These are phyloP conservation scores for Tothia fuscella DNA, from an alignment of 2,329 filamentous ascomycete species.

Conservation along the genomic window DNA sequence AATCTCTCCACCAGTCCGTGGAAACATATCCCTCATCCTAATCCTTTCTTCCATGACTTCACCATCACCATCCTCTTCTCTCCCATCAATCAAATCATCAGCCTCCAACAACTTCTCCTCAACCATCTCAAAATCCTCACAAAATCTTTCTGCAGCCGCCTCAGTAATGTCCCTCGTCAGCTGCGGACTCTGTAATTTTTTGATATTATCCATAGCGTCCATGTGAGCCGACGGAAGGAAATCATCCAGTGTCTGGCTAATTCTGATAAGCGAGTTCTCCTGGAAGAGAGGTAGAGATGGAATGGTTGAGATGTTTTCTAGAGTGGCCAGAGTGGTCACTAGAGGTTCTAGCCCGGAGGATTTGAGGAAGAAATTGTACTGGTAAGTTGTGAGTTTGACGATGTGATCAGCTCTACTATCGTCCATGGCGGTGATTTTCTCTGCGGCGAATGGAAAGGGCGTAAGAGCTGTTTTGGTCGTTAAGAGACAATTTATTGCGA, in stretches of 20 bases:
- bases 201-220: conserved; percentile 76
- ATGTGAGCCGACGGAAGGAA: conserved; percentile 89
- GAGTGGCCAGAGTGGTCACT: conserved; percentile 41
- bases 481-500: conserved; percentile 60
- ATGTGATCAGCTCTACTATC: conserved; percentile 43
- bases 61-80: conserved; percentile 23
- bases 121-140: conserved; percentile 65
- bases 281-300: conserved; percentile 45
- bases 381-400: conserved; percentile 49
- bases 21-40: conserved; percentile 44
- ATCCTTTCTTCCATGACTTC: conserved; percentile 25
- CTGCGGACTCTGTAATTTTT: conserved; percentile 57
- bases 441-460: conserved; percentile 49
- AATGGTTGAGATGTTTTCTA: conserved; percentile 42
- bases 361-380: conserved; percentile 60
- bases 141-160: conserved; percentile 72
- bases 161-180: conserved; percentile 69
- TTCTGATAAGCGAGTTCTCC: conserved; percentile 46
- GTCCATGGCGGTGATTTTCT: conserved; percentile 48
- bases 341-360: conserved; percentile 62
- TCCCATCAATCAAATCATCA: conserved; percentile 37
- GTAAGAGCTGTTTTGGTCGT: conserved; percentile 45
- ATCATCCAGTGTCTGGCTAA: conserved; percentile 70
- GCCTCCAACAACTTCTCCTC: conserved; percentile 49
- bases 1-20: conserved; percentile 53